A percentile compares a stretch with the other conserved stretches of the same genome.
Evolutionary conservation across 2,329 filamentous ascomycete genomes (phyloP).

Genomic region (Pleurostoma richardsiae): DNA sequence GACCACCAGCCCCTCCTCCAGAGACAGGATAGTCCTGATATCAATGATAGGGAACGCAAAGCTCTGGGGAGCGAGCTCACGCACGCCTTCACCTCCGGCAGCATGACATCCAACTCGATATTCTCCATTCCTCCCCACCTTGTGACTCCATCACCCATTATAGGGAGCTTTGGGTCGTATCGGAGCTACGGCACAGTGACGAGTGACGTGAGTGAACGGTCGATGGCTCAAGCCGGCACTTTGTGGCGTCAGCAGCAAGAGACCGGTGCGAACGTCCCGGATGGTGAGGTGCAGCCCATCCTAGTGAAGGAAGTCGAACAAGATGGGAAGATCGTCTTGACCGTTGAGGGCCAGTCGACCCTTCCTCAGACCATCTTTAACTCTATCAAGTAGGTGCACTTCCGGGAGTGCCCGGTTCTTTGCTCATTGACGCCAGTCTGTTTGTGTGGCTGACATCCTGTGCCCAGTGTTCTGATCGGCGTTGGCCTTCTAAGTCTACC

Average conservation of each 20-base stretch:
- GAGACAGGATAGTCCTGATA: conserved; percentile 15
- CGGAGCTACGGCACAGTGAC: conserved; percentile 51
- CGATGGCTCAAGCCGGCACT: conserved; percentile 46
- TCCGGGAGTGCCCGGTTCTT: background rate
- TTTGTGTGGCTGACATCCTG: conserved; percentile 4
- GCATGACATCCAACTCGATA: conserved; percentile 37
- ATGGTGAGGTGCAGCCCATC: conserved; percentile 65
- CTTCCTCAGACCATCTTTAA: conserved; percentile 95
- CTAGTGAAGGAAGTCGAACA: conserved; percentile 88
- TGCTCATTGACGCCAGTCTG: background rate
- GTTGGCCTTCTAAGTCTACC: conserved; percentile 86
- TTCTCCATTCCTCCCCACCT: conserved; percentile 57
- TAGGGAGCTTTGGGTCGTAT: conserved; percentile 64
- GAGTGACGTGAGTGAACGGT: conserved; percentile 27
- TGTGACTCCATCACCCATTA: conserved; percentile 57
- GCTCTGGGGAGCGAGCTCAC: conserved; percentile 37
- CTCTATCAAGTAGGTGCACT: conserved; percentile 65
- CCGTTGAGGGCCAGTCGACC: conserved; percentile 90
- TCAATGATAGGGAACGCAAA: conserved; percentile 43
- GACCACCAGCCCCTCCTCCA: conserved; percentile 7
- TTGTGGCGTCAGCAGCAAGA: conserved; percentile 51
- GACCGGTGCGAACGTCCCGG: conserved; percentile 36
- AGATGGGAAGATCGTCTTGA: conserved; percentile 77
- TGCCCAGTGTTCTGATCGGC: conserved; percentile 67
- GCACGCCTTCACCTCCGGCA: conserved; percentile 22